These are phyloP conservation scores for Ceratobasidium sp. DNA, from an alignment of 1,284 basidiomycete species.

Conservation along the genomic window DNA sequence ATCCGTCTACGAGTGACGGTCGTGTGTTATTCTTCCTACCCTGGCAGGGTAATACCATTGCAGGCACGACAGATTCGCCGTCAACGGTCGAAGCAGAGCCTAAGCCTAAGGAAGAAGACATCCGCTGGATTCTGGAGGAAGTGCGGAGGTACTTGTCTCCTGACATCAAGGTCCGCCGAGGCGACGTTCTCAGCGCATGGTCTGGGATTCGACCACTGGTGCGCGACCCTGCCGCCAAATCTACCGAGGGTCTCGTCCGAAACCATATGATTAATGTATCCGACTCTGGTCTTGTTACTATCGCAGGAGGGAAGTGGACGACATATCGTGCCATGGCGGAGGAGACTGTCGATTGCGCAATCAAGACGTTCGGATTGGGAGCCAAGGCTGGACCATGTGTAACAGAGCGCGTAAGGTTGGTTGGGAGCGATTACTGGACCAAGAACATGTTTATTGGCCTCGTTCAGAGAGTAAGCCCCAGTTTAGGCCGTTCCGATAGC, in stretches of 20 bases:
- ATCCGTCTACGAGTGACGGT: slow-evolving; percentile 95
- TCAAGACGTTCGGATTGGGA: slow-evolving; percentile 81
- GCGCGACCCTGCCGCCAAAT: slow-evolving; percentile 82
- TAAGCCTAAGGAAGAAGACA: slow-evolving; percentile 90
- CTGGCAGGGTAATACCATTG: slow-evolving; percentile 98
- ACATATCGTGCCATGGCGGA: slow-evolving; percentile 97
- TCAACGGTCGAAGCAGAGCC: slow-evolving; percentile 84
- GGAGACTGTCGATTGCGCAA: slow-evolving; percentile 92
- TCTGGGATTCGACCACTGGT: slow-evolving; percentile 91
- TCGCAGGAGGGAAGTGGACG: slow-evolving; percentile 99
- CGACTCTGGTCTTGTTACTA: slow-evolving; percentile 87
- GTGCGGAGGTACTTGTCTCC: slow-evolving; percentile 89
- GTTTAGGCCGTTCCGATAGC: not conserved
- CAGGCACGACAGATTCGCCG: slow-evolving; percentile 94
- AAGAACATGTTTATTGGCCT: slow-evolving; percentile 97
- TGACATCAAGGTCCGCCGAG: slow-evolving; percentile 93
- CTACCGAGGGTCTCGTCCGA: slow-evolving; percentile 90
- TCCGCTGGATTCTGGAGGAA: slow-evolving; percentile 96
- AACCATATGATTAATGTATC: slow-evolving; percentile 95
- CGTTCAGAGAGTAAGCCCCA: slow-evolving; percentile 79
- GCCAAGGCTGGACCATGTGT: slow-evolving; percentile 74
- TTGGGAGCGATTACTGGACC: slow-evolving; percentile 96
- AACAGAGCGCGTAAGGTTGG: slow-evolving; percentile 84
- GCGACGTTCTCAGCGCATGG: slow-evolving; percentile 98
- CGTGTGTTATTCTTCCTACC: slow-evolving; percentile 99